Conservation (phyloP, 2,329 filamentous ascomycete genomes). For the Hypoxylon sp. region DNA sequence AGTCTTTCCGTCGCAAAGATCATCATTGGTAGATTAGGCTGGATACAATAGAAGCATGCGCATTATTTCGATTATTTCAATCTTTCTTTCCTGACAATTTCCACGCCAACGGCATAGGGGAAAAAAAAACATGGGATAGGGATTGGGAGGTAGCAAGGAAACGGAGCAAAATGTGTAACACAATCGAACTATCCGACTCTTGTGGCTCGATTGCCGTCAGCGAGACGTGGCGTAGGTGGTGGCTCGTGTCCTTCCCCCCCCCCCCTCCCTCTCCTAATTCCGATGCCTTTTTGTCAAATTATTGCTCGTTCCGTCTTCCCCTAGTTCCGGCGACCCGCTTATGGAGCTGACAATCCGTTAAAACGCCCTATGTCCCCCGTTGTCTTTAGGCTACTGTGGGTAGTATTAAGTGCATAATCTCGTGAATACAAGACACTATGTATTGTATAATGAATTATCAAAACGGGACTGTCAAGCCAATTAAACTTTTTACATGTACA, state of each 20-base stretch:
- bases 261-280: no score
- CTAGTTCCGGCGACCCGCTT: conserved; percentile 51
- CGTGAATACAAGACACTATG: conserved; percentile 26
- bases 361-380: conserved; percentile 32
- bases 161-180: conserved; percentile 29
- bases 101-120: conserved; percentile 20
- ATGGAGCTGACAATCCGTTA: conserved; percentile 42
- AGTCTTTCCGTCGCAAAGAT: conserved; percentile 25
- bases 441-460: conserved; percentile 30
- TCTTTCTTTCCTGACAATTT: conserved; percentile 22
- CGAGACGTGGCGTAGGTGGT: conserved; percentile 41
- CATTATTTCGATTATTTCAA: conserved; percentile 14
- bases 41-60: conserved; percentile 7
- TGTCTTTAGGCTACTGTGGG: conserved; percentile 40
- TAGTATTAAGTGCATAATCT: conserved; percentile 37
- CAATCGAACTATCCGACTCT: conserved; percentile 35
- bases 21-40: conserved; percentile 2
- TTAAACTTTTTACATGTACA: conserved; percentile 12
- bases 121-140: conserved; percentile 11
- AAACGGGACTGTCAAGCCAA: conserved; percentile 18
- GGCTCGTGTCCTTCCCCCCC: conserved; percentile 48
- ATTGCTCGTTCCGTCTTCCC: conserved; percentile 52
- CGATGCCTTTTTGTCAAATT: conserved; percentile 46
- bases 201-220: conserved; percentile 43
- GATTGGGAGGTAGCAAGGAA: conserved; percentile 14